phyloP scores from a whole-genome alignment of 2,329 filamentous ascomycete genomes.

The Fusarium sororula region DNA sequence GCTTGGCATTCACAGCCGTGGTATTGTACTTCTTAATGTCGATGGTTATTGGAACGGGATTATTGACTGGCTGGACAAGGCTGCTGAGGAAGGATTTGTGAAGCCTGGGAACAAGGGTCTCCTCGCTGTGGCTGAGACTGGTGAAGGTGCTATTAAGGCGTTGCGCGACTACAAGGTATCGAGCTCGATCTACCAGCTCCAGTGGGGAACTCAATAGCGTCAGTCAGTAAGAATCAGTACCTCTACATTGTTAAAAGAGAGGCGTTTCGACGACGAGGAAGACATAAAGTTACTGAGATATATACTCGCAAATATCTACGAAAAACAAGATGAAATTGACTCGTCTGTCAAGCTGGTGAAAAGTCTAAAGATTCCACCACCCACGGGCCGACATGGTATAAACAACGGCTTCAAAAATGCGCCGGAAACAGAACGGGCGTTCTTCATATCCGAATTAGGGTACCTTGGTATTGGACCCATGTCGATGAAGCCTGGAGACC shows the following conservation, averaged over 20 bases:
- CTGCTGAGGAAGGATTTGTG: constrained; percentile 81
- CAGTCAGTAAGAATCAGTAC: no score
- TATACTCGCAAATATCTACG: not conserved
- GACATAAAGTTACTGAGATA: accelerated
- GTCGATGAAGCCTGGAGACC: not conserved
- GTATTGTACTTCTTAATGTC: constrained; percentile 85
- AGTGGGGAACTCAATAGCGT: constrained; percentile 75
- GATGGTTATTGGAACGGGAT: constrained; percentile 93
- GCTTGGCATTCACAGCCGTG: constrained; percentile 85
- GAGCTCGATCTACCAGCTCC: constrained; percentile 78
- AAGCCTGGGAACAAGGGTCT: constrained; percentile 75
- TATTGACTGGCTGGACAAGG: constrained; percentile 79
- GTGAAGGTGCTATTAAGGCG: constrained; percentile 75
- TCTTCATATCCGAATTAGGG: not conserved
- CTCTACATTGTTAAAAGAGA: no score
- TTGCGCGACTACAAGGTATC: constrained; percentile 80
- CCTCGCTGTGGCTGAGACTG: constrained; percentile 76
- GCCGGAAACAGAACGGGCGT: accelerated
- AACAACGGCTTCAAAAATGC: accelerated
- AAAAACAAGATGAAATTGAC: not conserved
- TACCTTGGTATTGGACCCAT: accelerated
- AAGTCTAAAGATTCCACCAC: not conserved
- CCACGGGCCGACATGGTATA: accelerated
- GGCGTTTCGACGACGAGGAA: not conserved
- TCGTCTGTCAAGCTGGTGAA: not conserved